phyloP scores from a whole-genome alignment of 345 rosid species.

The Bretschneidera sinensis region DNA sequence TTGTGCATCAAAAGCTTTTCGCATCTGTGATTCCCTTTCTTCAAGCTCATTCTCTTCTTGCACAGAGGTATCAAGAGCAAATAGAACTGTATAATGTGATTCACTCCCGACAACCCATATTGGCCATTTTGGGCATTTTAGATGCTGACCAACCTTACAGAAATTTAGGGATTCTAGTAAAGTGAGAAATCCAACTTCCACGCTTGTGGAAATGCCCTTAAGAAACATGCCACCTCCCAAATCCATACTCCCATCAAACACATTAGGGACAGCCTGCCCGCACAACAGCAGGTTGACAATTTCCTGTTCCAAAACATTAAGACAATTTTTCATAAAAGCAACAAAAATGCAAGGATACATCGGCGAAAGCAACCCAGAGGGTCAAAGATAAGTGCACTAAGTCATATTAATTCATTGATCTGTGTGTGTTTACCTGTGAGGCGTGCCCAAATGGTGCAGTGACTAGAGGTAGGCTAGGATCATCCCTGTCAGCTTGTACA shows the following conservation, averaged over 20 bases:
- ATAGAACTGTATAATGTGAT: conserved; percentile 93
- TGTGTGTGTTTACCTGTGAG: conserved; percentile 65
- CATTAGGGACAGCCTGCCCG: conserved; percentile 96
- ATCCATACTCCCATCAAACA: conserved; percentile 96
- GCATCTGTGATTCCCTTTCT: conserved; percentile 82
- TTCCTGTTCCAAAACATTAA: conserved; percentile 52
- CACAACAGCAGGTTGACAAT: conserved; percentile 88
- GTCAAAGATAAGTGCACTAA: neutral
- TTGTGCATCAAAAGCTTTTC: conserved; percentile 86
- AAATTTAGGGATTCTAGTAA: conserved; percentile 88
- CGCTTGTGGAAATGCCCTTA: conserved; percentile 71
- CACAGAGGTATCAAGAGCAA: conserved; percentile 79
- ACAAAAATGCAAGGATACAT: neutral
- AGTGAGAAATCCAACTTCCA: conserved; percentile 97
- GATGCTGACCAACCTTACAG: conserved; percentile 93
- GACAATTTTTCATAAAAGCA: neutral
- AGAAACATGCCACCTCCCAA: conserved; percentile 94
- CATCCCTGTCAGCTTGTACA: conserved; percentile 93
- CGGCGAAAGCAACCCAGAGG: conserved; percentile 5
- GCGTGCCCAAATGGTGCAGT: conserved; percentile 99
- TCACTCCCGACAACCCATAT: conserved; percentile 99
- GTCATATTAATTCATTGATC: neutral
- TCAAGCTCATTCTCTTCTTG: conserved; percentile 96
- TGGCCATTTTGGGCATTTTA: conserved; percentile 94
- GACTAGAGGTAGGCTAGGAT: conserved; percentile 82